These are phyloP conservation scores for Crotalaria pallida DNA, from an alignment of 306 rosid genomes.

Conservation along the genomic window DNA sequence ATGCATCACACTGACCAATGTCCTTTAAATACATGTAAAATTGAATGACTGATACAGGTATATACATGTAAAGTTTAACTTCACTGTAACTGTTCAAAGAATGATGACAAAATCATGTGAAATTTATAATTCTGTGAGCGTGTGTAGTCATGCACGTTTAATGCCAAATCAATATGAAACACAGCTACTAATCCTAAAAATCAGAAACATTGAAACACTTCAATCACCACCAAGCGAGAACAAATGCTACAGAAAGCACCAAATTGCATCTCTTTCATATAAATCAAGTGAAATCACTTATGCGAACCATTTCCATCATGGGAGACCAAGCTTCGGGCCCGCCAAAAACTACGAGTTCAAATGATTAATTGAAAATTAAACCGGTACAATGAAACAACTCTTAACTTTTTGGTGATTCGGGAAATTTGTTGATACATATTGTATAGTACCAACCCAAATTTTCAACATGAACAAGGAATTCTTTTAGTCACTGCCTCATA, in stretches of 20 bases:
- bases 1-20: neutral
- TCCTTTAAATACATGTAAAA: neutral
- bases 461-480: neutral
- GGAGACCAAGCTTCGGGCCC: neutral
- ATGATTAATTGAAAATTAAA: slow-evolving; percentile 4
- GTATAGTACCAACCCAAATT: neutral
- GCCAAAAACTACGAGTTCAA: neutral
- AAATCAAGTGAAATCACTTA: neutral
- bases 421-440: neutral
- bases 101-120: neutral
- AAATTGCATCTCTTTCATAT: neutral
- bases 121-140: neutral
- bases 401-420: neutral
- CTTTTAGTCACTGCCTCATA: neutral
- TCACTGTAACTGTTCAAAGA: neutral
- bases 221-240: neutral
- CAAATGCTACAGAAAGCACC: neutral
- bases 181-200: neutral
- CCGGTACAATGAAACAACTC: neutral
- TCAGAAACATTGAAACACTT: slow-evolving; percentile 1
- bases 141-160: neutral
- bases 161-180: neutral
- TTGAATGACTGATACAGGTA: neutral
- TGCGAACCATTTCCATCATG: slow-evolving; percentile 1
- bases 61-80: neutral